phyloP scores from a whole-genome alignment of 1,139 yeast genomes.

The Waltiozyma sp. region DNA sequence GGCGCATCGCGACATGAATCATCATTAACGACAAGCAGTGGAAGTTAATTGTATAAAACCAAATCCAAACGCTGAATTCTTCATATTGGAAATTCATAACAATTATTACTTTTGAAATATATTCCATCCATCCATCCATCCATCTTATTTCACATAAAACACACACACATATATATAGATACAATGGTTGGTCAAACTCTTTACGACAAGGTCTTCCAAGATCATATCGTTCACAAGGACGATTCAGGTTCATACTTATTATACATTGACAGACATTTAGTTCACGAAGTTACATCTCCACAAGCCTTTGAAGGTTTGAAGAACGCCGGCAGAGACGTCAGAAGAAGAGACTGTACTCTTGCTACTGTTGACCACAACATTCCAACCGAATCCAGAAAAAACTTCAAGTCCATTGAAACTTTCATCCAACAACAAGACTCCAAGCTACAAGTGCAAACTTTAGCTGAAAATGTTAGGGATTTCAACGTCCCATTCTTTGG shows the following conservation, averaged over 20 bases:
- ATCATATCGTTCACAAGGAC: slow-evolving; percentile 84
- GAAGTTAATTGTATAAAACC: neutral
- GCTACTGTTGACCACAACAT: slow-evolving; percentile 98
- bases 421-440: slow-evolving; percentile 89
- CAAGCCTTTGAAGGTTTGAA: slow-evolving; percentile 95
- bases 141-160: no score
- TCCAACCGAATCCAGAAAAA: slow-evolving; percentile 77
- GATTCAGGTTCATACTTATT: slow-evolving; percentile 77
- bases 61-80: neutral
- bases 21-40: neutral
- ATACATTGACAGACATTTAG: slow-evolving; percentile 91
- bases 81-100: neutral
- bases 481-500: slow-evolving; percentile 89
- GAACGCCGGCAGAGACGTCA: slow-evolving; percentile 76
- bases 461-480: slow-evolving; percentile 84
- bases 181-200: slow-evolving; percentile 40
- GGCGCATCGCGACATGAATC: neutral
- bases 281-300: slow-evolving; percentile 97
- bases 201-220: slow-evolving; percentile 92
- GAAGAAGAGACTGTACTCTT: slow-evolving; percentile 89
- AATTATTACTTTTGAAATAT: neutral
- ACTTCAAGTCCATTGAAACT: slow-evolving; percentile 63
- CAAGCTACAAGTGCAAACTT: slow-evolving; percentile 80
- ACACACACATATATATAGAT: neutral
- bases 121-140: neutral